Evolutionary conservation across 805 yeast species (phyloP), one percentile per base, ranked within the genome.

Genomic region (Yarrowia sp.): DNA sequence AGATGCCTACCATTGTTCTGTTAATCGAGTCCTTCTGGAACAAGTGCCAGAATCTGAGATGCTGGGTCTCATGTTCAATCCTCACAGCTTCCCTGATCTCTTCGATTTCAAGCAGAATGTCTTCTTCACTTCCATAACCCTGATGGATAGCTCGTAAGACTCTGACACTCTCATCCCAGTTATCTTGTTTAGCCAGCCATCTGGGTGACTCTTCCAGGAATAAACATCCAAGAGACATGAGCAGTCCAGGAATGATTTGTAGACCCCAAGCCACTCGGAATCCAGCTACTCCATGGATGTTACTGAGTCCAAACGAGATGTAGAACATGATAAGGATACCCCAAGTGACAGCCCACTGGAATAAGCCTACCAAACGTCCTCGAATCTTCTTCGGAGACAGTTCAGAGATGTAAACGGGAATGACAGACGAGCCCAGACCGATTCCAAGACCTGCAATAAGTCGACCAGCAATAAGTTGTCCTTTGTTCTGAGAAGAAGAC

Each of bases 211-310:
- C 81, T 48, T 71, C 72, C 36, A 78, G 69, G 58, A 75, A 65
- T 41, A 72, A 48, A 69, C 84, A 65, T 72, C 83, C 77, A 69
- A 82, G 32, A 68, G 78, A 69, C 73, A 83, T 67, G 67, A 87
- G 33, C 69, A 80, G 41, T 69, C 81, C 78, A 73, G 91, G 79
- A 73, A 86, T 67, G 73, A 82, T 75, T 76, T 83, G 80, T 76
- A 89, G 48, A 71, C 84, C 78, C 89, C 92, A 80, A 65, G 85
- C 88, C 22, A 83, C 73, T 70, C 92, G 80, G 81, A 87, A 86
- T 58, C 88, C 80, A 55, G 78, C 74, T 15, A 82, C 83, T 11
- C 77, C 76, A 9, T 74, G 69, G 33, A 81, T 69, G 83, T 74
- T 64, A 80, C 78, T 76, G 68, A 79, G 81, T 64, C 86, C 86